These are phyloP conservation scores for Dimocarpus longan DNA, from an alignment of 345 rosid species.

Conservation along the genomic window DNA sequence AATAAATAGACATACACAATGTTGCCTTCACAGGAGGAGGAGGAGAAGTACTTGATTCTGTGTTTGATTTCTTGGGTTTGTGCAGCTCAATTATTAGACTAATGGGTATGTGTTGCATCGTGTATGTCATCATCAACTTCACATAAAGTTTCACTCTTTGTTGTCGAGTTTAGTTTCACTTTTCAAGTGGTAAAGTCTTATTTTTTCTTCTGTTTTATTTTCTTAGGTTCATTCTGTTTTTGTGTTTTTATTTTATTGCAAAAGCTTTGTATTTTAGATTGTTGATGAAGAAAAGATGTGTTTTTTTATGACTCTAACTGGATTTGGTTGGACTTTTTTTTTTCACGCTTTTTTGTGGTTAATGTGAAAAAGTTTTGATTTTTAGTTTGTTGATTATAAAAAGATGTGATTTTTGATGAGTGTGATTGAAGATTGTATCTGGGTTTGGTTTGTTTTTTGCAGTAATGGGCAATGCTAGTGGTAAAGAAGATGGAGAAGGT, in stretches of 20 bases:
- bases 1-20: slow-evolving; percentile 28
- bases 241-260: not conserved
- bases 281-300: not conserved
- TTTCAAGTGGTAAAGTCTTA: not conserved
- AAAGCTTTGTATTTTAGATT: not conserved
- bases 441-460: slow-evolving; percentile 28
- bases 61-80: slow-evolving; percentile 29
- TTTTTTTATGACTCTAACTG: not conserved
- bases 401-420: not conserved
- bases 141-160: not conserved
- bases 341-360: not conserved
- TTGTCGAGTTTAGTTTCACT: too few relatives aligned
- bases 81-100: slow-evolving; percentile 36
- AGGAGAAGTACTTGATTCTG: slow-evolving; percentile 20
- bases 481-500: slow-evolving; percentile 51
- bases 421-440: slow-evolving; percentile 16
- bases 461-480: slow-evolving; percentile 75
- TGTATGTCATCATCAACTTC: slow-evolving; percentile 19
- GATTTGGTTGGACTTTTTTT: slow-evolving; percentile 22
- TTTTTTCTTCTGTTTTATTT: slow-evolving; percentile 10
- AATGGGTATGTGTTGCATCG: slow-evolving; percentile 35
- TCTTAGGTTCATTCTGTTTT: slow-evolving; percentile 23
- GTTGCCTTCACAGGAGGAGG: slow-evolving; percentile 22
- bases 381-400: slow-evolving; percentile 1
- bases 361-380: slow-evolving; percentile 3